These are phyloP conservation scores for Nitzschia sp. DNA, from an alignment of 108 stramenopile genomes.

Conservation along the genomic window DNA sequence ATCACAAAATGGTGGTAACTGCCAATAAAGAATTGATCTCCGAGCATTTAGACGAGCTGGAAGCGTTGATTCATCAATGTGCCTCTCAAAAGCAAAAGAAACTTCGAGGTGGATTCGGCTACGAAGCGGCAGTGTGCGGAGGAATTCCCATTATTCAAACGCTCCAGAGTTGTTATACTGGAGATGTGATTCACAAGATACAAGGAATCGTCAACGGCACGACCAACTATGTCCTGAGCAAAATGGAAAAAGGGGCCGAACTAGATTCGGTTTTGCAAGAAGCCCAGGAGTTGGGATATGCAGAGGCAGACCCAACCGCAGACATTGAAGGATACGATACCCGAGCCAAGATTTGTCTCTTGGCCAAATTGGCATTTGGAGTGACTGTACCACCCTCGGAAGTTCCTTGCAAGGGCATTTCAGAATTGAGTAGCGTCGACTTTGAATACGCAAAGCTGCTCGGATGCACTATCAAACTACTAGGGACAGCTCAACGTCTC, in stretches of 20 bases:
- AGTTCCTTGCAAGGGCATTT: slow-evolving; percentile 84
- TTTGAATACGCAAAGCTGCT: slow-evolving; percentile 86
- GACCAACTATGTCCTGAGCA: slow-evolving; percentile 85
- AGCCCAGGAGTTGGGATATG: slow-evolving; percentile 80
- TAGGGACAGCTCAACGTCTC: slow-evolving; percentile 80
- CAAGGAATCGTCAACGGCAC: slow-evolving; percentile 83
- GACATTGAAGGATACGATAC: slow-evolving; percentile 94
- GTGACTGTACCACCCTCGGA: slow-evolving; percentile 56
- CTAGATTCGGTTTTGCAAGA: slow-evolving; percentile 68
- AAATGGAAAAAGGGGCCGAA: too few relatives aligned
- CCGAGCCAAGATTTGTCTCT: slow-evolving; percentile 87
- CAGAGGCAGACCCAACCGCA: slow-evolving; percentile 81
- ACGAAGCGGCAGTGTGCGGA: slow-evolving; percentile 86
- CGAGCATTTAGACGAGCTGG: slow-evolving; percentile 63
- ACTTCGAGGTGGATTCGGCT: slow-evolving; percentile 46
- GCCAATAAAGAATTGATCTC: slow-evolving; percentile 85
- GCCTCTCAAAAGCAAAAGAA: slow-evolving; percentile 66
- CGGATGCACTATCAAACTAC: slow-evolving; percentile 90
- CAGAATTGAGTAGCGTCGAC: slow-evolving; percentile 67
- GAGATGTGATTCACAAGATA: slow-evolving; percentile 71
- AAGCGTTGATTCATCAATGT: slow-evolving; percentile 23
- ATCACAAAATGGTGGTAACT: slow-evolving; percentile 75
- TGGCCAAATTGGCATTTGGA: slow-evolving; percentile 91
- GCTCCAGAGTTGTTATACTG: slow-evolving; percentile 62
- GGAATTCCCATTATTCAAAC: slow-evolving; percentile 85